A percentile compares a stretch with the other conserved stretches of the same genome.
phyloP scores from a whole-genome alignment of 1,284 basidiomycete species.

The Inonotus hispidus region DNA sequence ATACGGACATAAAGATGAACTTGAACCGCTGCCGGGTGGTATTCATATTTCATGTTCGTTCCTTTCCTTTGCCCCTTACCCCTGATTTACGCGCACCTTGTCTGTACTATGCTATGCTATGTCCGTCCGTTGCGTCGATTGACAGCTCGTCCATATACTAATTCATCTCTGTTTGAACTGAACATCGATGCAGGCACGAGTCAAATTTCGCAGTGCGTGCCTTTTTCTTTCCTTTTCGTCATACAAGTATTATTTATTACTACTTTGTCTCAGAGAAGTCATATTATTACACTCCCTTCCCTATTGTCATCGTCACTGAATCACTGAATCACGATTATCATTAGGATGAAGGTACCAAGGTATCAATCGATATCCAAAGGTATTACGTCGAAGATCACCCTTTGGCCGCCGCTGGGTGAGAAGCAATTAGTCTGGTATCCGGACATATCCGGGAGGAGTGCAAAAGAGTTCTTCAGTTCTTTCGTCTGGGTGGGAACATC shows the following conservation, averaged over 20 bases:
- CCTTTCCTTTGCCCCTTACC: background rate
- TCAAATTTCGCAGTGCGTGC: background rate
- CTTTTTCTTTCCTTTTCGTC: too few relatives aligned
- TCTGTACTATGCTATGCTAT: background rate
- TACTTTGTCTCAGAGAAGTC: background rate
- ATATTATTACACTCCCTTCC: background rate
- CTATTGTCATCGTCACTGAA: background rate
- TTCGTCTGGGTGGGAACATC: too few relatives aligned
- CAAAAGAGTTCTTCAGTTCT: too few relatives aligned
- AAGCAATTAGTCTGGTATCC: background rate
- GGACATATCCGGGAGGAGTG: background rate
- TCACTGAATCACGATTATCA: background rate
- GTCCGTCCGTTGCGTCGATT: background rate
- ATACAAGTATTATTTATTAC: too few relatives aligned
- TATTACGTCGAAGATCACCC: background rate
- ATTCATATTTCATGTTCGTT: too few relatives aligned
- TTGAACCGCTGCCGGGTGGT: too few relatives aligned
- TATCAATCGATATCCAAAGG: background rate
- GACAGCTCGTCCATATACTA: too few relatives aligned
- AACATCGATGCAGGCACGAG: background rate
- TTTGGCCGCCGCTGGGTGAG: background rate
- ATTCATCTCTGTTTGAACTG: background rate
- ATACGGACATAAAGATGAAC: background rate
- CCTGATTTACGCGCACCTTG: slow-evolving; percentile 4
- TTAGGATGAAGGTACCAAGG: too few relatives aligned